Percentiles rank a stretch among this genome's conserved stretches.
These are phyloP conservation scores for Sporobolomyces roseus DNA, from an alignment of 768 basidiomycete genomes.

Conservation along the genomic window DNA sequence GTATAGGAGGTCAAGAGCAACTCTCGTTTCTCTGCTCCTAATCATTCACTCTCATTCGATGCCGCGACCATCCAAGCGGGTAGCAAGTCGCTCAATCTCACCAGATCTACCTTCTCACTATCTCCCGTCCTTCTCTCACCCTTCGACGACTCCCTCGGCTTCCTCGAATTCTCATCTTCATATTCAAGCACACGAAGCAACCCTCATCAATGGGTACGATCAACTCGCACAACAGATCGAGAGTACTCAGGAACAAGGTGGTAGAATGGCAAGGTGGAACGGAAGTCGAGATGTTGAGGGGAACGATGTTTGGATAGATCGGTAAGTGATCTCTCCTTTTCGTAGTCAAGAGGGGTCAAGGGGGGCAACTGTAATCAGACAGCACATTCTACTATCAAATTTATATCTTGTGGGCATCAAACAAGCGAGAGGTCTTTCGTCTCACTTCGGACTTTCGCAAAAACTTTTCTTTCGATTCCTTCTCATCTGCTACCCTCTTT, in stretches of 20 bases:
- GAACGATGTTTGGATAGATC: slow-evolving; percentile 69
- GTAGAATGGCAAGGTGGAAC: slow-evolving; percentile 34
- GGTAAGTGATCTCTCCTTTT: no score
- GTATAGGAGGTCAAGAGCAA: background rate
- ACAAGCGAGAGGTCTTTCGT: background rate
- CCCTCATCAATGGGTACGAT: slow-evolving; percentile 56
- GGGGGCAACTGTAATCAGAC: no score
- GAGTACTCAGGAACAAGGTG: background rate
- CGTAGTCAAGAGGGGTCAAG: no score
- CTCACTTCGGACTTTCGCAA: no score
- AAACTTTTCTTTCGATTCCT: background rate
- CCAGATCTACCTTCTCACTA: background rate
- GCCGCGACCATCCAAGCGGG: background rate
- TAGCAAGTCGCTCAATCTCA: background rate
- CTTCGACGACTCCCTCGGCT: background rate
- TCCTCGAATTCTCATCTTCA: no score
- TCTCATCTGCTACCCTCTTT: background rate
- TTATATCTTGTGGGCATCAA: no score
- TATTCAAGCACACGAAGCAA: slow-evolving; percentile 72
- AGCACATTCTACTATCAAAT: no score
- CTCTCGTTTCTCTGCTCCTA: background rate
- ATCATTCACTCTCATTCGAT: background rate
- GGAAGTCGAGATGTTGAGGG: slow-evolving; percentile 48
- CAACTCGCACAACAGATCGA: slow-evolving; percentile 22
- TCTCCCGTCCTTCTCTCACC: no score